These are phyloP conservation scores for Ogataea dorogensis DNA, from an alignment of 805 yeast species.

Conservation along the genomic window DNA sequence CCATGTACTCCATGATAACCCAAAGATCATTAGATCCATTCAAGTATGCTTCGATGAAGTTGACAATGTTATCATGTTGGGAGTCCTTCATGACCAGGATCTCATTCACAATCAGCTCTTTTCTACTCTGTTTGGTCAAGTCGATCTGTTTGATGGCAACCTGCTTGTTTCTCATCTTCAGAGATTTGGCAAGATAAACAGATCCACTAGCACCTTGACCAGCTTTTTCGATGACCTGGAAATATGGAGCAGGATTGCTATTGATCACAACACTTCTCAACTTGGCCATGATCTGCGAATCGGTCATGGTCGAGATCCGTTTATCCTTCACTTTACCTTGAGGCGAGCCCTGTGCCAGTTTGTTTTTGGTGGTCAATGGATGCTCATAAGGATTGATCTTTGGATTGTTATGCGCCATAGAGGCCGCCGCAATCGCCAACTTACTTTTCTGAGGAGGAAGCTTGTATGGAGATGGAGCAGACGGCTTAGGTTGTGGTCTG, in stretches of 20 bases:
- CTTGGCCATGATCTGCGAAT: slow-evolving; percentile 80
- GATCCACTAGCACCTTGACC: slow-evolving; percentile 99
- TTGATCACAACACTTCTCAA: slow-evolving; percentile 78
- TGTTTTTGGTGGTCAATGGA: slow-evolving; percentile 32
- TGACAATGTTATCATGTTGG: slow-evolving; percentile 91
- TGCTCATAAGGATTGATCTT: slow-evolving; percentile 19
- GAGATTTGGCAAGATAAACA: slow-evolving; percentile 79
- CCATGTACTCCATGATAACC: slow-evolving; percentile 99
- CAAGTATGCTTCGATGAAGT: slow-evolving; percentile 86
- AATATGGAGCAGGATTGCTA: slow-evolving; percentile 81
- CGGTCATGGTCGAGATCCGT: slow-evolving; percentile 67
- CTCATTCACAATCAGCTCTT: slow-evolving; percentile 93
- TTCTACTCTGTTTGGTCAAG: slow-evolving; percentile 83
- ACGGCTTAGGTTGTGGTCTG: slow-evolving; percentile 8
- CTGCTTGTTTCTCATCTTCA: slow-evolving; percentile 49
- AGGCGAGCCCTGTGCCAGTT: slow-evolving; percentile 23
- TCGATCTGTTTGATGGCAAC: slow-evolving; percentile 98
- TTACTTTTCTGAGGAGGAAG: slow-evolving; percentile 18
- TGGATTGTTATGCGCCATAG: slow-evolving; percentile 25
- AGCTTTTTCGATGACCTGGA: slow-evolving; percentile 75
- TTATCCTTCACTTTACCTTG: slow-evolving; percentile 38
- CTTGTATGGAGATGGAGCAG: slow-evolving; percentile 10
- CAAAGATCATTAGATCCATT: slow-evolving; percentile 79
- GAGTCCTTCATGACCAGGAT: slow-evolving; percentile 95
- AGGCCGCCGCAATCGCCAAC: slow-evolving; percentile 38